Conservation (phyloP, 129 eudicot species). For the Silybum marianum region DNA sequence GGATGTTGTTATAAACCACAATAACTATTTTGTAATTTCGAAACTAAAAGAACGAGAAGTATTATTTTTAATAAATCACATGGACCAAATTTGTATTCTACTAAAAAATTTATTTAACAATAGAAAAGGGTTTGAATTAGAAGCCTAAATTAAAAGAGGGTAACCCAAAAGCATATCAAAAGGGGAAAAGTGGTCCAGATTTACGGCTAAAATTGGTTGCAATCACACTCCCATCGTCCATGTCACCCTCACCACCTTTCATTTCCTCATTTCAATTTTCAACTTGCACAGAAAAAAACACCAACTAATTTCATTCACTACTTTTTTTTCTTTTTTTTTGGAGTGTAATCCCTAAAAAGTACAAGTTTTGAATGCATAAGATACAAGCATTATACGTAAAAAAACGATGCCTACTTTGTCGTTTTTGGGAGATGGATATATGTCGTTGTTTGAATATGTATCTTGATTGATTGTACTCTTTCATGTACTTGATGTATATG, state of each 20-base stretch:
- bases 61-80: too few relatives aligned
- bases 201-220: conserved; percentile 1
- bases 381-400: background rate
- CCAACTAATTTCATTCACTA: background rate
- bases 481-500: background rate
- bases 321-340: background rate
- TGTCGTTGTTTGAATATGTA: background rate
- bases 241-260: background rate
- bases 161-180: background rate
- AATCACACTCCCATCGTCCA: background rate
- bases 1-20: too few relatives aligned
- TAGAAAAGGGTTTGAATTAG: background rate
- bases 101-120: too few relatives aligned
- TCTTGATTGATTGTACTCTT: background rate
- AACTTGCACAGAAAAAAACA: conserved; percentile 25
- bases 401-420: background rate
- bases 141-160: background rate
- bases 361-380: background rate
- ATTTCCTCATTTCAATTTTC: conserved; percentile 22
- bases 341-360: background rate
- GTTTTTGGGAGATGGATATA: background rate
- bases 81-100: too few relatives aligned
- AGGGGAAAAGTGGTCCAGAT: background rate
- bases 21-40: too few relatives aligned
- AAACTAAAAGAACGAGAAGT: too few relatives aligned